Percentiles rank a stretch among this genome's conserved stretches.
Evolutionary conservation across 352 stramenopile genomes (phyloP).

Genomic region (Thraustotheca clavata): DNA sequence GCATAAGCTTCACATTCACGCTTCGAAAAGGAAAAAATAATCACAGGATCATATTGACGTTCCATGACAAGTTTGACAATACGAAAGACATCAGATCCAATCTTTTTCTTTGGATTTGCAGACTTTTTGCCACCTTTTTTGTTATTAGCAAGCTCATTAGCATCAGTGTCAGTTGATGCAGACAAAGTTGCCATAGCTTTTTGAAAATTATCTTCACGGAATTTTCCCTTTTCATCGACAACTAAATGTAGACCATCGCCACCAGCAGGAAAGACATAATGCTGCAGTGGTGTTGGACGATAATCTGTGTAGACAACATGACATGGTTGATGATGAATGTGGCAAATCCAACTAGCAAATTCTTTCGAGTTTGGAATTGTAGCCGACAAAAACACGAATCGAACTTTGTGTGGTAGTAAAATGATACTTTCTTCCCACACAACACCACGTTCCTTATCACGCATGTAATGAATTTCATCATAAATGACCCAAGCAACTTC

Average conservation of each 20-base stretch:
- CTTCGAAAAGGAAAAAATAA: constrained; percentile 99
- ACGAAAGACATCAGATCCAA: constrained; percentile 92
- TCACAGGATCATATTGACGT: constrained; percentile 94
- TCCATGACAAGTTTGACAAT: constrained; percentile 99
- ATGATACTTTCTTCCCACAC: constrained; percentile 99
- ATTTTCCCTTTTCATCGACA: constrained; percentile 98
- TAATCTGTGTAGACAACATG: constrained; percentile 99
- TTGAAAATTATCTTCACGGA: constrained; percentile 96
- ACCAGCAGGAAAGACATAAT: constrained; percentile 89
- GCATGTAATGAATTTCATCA: constrained; percentile 98
- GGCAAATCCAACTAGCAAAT: constrained; percentile 96
- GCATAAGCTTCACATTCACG: constrained; percentile 95
- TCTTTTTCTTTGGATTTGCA: constrained; percentile 83
- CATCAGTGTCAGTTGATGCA: constrained; percentile 46
- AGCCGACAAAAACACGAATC: constrained; percentile 98
- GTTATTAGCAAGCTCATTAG: constrained; percentile 30
- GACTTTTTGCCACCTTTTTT: constrained; percentile 33
- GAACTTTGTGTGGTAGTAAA: constrained; percentile 95
- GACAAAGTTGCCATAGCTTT: constrained; percentile 84
- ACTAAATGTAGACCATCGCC: constrained; percentile 97
- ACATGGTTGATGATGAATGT: constrained; percentile 98
- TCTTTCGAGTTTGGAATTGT: constrained; percentile 98
- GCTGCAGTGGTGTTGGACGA: constrained; percentile 96
- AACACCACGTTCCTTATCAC: constrained; percentile 96
- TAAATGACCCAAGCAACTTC: constrained; percentile 98